Evolutionary conservation across 352 stramenopile species (phyloP), one percentile per base, ranked within the genome.

Genomic region (Phytophthora fragariaefolia): DNA sequence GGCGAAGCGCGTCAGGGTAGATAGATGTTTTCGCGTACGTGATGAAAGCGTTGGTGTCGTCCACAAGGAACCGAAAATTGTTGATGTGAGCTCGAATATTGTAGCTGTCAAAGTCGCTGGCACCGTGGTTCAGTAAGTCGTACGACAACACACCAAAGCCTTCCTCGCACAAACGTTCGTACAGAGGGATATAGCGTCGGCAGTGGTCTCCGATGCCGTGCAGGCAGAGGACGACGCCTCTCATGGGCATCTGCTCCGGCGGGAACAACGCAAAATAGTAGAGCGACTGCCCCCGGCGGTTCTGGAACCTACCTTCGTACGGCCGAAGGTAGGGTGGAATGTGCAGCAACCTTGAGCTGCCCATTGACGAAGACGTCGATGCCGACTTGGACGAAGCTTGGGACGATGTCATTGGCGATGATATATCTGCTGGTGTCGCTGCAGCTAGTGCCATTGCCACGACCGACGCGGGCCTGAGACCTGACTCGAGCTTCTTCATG

Each of bases 191-290:
- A 58, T 83, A 79, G 18, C 80, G 74, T 22, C 77, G 70, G 24
- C 68, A 75, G 63, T 89, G 80, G 58, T 87, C 78, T 40, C 77
- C 76, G 45, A 85, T 75, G 18, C 80, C 80, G 53, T 89, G 78
- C 28, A 89, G 63, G 61, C 78, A 80, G 23, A 89, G 57, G 26
- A 87, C 70, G 34, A 89, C 61, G 30, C 78, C 80, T 8, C 79
- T 56, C 53, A 87, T 57, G 2, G 66, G 47, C 18, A 72, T 68
- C 15, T 42, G 2, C 54, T 69, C 45, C 12, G 76, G 61, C 1
- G 80, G 78, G 57, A 85, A 85, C 27, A 87, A 68, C 15, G 67
- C 48, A 34, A 73, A 75, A 58, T 87, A 85, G 48, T 76, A 84
- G 40, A 87, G 73, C 43, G 68, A 67, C 49, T 84, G 77, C 0